Base-by-base conservation (phyloP, 2,329 filamentous ascomycete genomes). In the Aureobasidium mangrovei region DNA sequence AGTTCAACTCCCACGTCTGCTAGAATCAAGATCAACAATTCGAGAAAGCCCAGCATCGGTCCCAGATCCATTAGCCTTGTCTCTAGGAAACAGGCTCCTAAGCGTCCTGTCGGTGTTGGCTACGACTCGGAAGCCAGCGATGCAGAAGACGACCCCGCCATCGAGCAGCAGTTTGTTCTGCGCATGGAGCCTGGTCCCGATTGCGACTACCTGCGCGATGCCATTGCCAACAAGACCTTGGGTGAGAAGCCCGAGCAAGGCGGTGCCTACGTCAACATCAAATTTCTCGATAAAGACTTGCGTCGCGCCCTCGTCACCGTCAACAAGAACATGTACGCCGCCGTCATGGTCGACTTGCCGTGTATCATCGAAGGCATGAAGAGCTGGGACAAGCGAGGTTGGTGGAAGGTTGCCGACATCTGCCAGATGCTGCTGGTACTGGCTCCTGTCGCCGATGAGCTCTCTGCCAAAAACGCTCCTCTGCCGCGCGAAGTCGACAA, bases 51-150 rank as follows among this genome's bases (percentile, higher is more conserved):
- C 41, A 56, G 47, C 12, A 48, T 46, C 4, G 54, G 56, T 2
- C 46, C 63, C 35, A 61, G 60, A 41, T 59, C 60, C 38, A 57
- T 60, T 53, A 48, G 61, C 44, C 58, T 60, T 53, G 61, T 57
- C 26, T 56, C 58, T 26, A 18, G 42, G 3, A 61, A 61, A 61
- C 79, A 82, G 59, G 77, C 81, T 1, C 85, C 87, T 5, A 74
- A 79, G 32, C 80, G 88, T 59, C 83, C 83, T 4, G 80, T 82
- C 1, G 93, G 93, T 49, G 89, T 95, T 54, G 93, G 91, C 6
- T 98, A 97, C 70, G 93, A 98, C 67, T 96, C 91, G 3, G 93
- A 97, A 69, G 89, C 91, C 9, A 93, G 90, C 54, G 93, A 97
- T 65, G 82, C 85, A 10, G 93, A 98, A 69, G 71, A 75, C 7